Base-by-base conservation (phyloP, 768 basidiomycete genomes). In the Trametes maxima region DNA sequence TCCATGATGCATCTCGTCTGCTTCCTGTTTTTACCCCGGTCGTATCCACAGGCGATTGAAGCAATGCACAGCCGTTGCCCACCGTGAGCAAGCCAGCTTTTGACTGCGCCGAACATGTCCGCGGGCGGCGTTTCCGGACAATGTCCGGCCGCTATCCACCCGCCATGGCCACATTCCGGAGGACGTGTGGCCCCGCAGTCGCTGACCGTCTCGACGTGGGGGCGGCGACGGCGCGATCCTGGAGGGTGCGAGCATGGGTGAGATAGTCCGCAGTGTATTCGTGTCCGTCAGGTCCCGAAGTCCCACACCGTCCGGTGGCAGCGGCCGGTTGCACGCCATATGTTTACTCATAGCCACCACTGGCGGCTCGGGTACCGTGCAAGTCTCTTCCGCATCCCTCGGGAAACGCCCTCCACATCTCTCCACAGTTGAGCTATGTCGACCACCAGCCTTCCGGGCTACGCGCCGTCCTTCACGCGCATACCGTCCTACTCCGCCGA, bases 401-500 rank as follows among this genome's bases (percentile, higher is more conserved):
- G 12, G 13, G 21, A 22, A 25, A 33, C 28, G 19, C 44, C 44
- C 44, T 19, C 16, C 14, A 1, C 33, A 28, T 19, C 44, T 33
- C 3, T 44, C 45, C 21, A 16, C 46, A 56, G 36, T 21, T 44
- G 57, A n/a, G 19, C 63, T 71, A 87, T 88, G 87, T 83, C 82
- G 35, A 79, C 83, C 42, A 74, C 78, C 47, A 82, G 77, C 64
- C 81, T 84, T 42, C 84, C 86, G 6, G 77, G 77, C 17, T 87
- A 85, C 25, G 70, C 72, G 14, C 76, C 76, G n/a, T 47, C 75
- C 48, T 43, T 73, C 77, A 46, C 76, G 67, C 64, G 79, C 75
- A 64, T 84, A 71, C 62, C 80, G 73, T 17, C 74, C n/a, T 88
- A 88, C 68, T 78, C 85, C 3, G 78, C 78, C 12, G 79, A 84